These are phyloP conservation scores for Hanseniaspora hatyaiensis DNA, from an alignment of 805 yeast species.

Conservation along the genomic window DNA sequence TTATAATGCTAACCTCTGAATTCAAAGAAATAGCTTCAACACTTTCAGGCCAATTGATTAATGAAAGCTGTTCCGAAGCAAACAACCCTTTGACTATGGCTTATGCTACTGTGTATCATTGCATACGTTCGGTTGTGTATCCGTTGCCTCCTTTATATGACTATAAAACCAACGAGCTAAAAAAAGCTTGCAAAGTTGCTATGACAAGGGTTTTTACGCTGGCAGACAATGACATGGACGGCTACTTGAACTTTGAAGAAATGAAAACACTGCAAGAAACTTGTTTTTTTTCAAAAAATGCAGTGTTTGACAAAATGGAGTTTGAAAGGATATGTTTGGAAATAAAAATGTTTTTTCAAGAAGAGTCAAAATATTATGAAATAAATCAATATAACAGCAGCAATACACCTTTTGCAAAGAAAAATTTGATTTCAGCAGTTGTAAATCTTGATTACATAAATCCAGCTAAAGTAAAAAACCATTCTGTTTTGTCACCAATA, in stretches of 20 bases:
- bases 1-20: constrained; percentile 24
- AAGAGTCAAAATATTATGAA: constrained; percentile 22
- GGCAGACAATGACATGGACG: constrained; percentile 86
- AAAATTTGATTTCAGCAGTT: no score
- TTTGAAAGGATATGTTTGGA: constrained; percentile 25
- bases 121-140: constrained; percentile 85
- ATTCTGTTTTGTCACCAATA: no score
- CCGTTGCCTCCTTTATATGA: constrained; percentile 90
- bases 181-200: constrained; percentile 66
- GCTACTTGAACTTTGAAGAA: constrained; percentile 60
- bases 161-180: constrained; percentile 73
- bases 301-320: constrained; percentile 29
- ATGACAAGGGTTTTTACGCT: constrained; percentile 70
- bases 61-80: constrained; percentile 52
- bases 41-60: constrained; percentile 73
- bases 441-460: no score
- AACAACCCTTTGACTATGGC: constrained; percentile 29
- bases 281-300: constrained; percentile 54
- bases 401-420: constrained; percentile 27
- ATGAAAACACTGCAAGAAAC: constrained; percentile 55
- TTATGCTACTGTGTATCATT: constrained; percentile 50
- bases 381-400: constrained; percentile 18
- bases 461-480: no score
- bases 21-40: constrained; percentile 46
- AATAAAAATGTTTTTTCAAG: constrained; percentile 19